phyloP scores from a whole-genome alignment of 2,329 filamentous ascomycete genomes.

The Didymosphaeria variabile region DNA sequence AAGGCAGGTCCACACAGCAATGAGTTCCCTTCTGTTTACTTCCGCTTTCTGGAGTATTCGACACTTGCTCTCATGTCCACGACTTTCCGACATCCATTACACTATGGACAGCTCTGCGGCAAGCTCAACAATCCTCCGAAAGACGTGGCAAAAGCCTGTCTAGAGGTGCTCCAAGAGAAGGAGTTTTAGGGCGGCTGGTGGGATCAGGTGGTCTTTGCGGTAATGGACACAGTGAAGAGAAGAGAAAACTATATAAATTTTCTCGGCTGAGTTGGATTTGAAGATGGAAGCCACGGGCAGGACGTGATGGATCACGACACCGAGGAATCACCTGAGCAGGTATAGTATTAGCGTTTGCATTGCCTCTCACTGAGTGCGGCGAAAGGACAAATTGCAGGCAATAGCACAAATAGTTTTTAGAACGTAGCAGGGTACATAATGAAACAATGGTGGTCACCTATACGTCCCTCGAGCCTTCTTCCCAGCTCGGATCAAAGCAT shows the following conservation, averaged over 20 bases:
- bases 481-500: neutral
- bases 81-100: neutral
- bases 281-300: too few relatives aligned
- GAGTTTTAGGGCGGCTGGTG: slow-evolving; percentile 74
- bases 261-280: too few relatives aligned
- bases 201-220: slow-evolving; percentile 71
- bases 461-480: neutral
- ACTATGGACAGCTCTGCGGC: slow-evolving; percentile 58
- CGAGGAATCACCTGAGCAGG: neutral
- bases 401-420: too few relatives aligned
- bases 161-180: slow-evolving; percentile 65
- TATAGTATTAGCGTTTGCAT: neutral
- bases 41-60: neutral
- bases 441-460: too few relatives aligned
- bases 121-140: slow-evolving; percentile 69
- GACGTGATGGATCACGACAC: too few relatives aligned
- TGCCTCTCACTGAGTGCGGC: too few relatives aligned
- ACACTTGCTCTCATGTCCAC: neutral
- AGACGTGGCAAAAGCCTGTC: slow-evolving; percentile 71
- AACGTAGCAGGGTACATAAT: too few relatives aligned
- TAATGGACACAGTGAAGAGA: slow-evolving; percentile 38
- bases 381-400: too few relatives aligned
- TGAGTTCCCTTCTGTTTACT: neutral
- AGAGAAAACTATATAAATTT: too few relatives aligned
- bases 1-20: neutral